These are phyloP conservation scores for Begonia masoniana DNA, from an alignment of 306 rosid genomes.

Conservation along the genomic window DNA sequence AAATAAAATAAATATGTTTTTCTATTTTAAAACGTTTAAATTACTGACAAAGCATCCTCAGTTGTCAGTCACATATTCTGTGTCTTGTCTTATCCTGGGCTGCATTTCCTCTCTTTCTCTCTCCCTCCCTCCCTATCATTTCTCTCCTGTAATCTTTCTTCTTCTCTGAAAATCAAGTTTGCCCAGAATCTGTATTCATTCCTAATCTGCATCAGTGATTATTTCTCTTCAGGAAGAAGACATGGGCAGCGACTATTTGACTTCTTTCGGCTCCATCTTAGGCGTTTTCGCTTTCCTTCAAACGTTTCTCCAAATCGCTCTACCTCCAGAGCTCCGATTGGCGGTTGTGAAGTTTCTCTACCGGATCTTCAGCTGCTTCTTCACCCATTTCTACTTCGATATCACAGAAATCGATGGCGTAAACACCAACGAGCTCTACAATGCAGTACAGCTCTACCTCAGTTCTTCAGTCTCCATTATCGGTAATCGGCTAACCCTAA, in stretches of 20 bases:
- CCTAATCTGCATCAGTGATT: background rate
- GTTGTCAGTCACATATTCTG: too few relatives aligned
- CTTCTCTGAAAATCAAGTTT: background rate
- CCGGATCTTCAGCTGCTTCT: slow-evolving; percentile 45
- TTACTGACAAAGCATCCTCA: too few relatives aligned
- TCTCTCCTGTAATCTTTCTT: background rate
- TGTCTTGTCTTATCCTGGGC: too few relatives aligned
- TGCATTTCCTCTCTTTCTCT: too few relatives aligned
- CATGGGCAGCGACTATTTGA: slow-evolving; percentile 80
- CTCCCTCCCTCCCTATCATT: too few relatives aligned
- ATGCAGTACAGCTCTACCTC: slow-evolving; percentile 83
- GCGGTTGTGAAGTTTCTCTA: slow-evolving; percentile 37
- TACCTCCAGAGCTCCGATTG: slow-evolving; percentile 80
- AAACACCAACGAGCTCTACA: slow-evolving; percentile 93
- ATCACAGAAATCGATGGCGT: slow-evolving; percentile 88
- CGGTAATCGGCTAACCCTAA: slow-evolving; percentile 56
- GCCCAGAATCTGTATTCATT: background rate
- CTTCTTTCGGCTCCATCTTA: slow-evolving; percentile 62
- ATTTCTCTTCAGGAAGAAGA: background rate
- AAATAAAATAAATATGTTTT: too few relatives aligned
- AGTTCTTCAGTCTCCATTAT: slow-evolving; percentile 54
- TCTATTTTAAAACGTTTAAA: too few relatives aligned
- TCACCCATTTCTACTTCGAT: slow-evolving; percentile 70
- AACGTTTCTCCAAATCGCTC: slow-evolving; percentile 52
- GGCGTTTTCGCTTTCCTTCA: slow-evolving; percentile 81